phyloP scores from a whole-genome alignment of 73 alveolate genomes.

The Tetrahymena borealis region DNA sequence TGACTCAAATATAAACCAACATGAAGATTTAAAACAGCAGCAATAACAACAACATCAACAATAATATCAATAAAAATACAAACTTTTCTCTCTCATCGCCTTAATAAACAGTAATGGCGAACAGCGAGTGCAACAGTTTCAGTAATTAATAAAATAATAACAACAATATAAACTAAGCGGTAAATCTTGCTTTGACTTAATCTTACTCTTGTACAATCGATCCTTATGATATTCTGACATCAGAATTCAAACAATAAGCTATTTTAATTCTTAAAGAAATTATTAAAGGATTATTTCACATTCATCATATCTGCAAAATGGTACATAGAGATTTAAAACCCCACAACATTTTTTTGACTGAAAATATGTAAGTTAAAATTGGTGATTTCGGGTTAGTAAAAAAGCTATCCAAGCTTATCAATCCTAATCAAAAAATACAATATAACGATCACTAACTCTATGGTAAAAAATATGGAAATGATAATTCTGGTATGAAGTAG shows the following conservation, averaged over 20 bases:
- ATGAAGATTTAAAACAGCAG: not conserved
- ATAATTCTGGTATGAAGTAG: not conserved
- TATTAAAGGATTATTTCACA: constrained; percentile 18
- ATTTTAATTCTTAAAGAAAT: constrained; percentile 3
- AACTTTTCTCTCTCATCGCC: not conserved
- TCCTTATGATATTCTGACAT: not conserved
- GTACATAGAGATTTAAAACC: constrained; percentile 45
- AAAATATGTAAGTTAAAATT: constrained; percentile 14
- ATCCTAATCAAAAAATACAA: not conserved
- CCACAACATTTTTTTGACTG: constrained; percentile 20
- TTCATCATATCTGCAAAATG: constrained; percentile 22
- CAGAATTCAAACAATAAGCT: constrained; percentile 6
- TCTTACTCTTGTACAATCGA: not conserved
- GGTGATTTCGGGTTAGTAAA: constrained; percentile 38
- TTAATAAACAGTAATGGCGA: not conserved
- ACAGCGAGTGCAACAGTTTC: not conserved
- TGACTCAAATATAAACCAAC: not conserved
- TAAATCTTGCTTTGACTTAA: not conserved
- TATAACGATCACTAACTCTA: not conserved
- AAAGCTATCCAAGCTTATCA: not conserved
- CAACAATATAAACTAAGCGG: not conserved
- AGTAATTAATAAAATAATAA: not conserved
- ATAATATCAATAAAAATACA: not conserved
- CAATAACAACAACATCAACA: not conserved
- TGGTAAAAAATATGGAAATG: not conserved